phyloP scores from a whole-genome alignment of 352 stramenopile species.

The Phytophthora ramorum region DNA sequence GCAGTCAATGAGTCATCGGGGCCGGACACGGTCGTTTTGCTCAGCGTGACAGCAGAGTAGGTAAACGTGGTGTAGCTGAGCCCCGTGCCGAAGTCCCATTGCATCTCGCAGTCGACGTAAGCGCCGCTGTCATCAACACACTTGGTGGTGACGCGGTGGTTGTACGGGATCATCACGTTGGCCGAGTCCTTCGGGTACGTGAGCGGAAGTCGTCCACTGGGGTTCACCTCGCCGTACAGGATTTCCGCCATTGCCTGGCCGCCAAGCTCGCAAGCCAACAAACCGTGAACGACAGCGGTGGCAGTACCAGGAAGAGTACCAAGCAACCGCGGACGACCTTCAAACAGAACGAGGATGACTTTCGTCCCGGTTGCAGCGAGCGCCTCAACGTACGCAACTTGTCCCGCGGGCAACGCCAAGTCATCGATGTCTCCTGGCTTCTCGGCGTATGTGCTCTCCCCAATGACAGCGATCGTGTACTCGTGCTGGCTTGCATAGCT shows the following conservation, averaged over 20 bases:
- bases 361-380: conserved; percentile 74
- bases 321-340: conserved; percentile 81
- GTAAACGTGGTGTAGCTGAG: conserved; percentile 77
- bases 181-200: conserved; percentile 79
- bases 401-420: conserved; percentile 60
- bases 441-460: conserved; percentile 82
- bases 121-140: conserved; percentile 37
- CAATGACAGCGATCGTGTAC: conserved; percentile 83
- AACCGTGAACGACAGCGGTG: conserved; percentile 75
- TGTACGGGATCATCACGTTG: conserved; percentile 82
- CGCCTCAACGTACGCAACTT: conserved; percentile 77
- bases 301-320: conserved; percentile 46
- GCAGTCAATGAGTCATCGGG: conserved; percentile 41
- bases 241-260: conserved; percentile 87
- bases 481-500: conserved; percentile 47
- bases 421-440: conserved; percentile 90
- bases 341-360: conserved; percentile 83
- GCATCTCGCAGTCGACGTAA: conserved; percentile 55
- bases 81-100: conserved; percentile 74
- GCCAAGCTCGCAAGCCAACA: conserved; percentile 78
- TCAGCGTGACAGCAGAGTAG: conserved; percentile 57
- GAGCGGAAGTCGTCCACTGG: conserved; percentile 82
- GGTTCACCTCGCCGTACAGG: conserved; percentile 80
- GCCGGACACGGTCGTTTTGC: conserved; percentile 39
- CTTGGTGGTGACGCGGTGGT: conserved; percentile 66